These are phyloP conservation scores for Pseudonitzschia multistriata DNA, from an alignment of 108 stramenopile genomes.

Conservation along the genomic window DNA sequence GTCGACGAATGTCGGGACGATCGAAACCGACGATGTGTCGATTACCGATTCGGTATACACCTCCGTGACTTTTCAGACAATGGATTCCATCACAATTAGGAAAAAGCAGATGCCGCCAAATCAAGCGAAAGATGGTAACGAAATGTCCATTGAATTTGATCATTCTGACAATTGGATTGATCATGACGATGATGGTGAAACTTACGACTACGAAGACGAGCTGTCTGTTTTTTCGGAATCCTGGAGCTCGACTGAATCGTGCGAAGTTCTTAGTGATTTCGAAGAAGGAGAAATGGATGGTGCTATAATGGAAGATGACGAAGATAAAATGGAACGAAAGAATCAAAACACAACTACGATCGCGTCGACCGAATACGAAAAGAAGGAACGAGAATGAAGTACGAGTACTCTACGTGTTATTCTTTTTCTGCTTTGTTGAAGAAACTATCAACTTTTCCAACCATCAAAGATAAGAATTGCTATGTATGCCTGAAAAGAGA, in stretches of 20 bases:
- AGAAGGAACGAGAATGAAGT: too few species aligned
- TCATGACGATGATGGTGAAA: conserved; percentile 11
- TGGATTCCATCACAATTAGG: conserved; percentile 33
- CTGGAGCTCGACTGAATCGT: conserved; percentile 31
- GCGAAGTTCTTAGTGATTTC: conserved; percentile 21
- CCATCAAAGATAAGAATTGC: too few species aligned
- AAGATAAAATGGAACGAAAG: background rate
- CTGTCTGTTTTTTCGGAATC: conserved; percentile 38
- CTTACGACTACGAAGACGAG: conserved; percentile 19
- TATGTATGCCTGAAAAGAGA: too few species aligned
- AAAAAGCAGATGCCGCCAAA: conserved; percentile 30
- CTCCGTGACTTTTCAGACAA: conserved; percentile 30
- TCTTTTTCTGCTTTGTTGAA: too few species aligned
- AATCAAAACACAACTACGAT: too few species aligned
- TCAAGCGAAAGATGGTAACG: background rate
- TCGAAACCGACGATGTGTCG: conserved; percentile 18
- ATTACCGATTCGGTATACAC: conserved; percentile 32
- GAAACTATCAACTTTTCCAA: too few species aligned
- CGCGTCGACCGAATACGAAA: too few species aligned
- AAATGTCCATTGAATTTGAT: conserved; percentile 22
- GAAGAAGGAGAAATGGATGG: conserved; percentile 27
- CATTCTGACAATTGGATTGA: conserved; percentile 22
- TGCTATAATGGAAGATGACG: conserved; percentile 19
- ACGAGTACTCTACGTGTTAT: too few species aligned
- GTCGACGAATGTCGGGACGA: background rate